A percentile compares a stretch with the other conserved stretches of the same genome.
These are phyloP conservation scores for Talaromyces marneffei DNA, from an alignment of 2,329 filamentous ascomycete genomes.

Conservation along the genomic window DNA sequence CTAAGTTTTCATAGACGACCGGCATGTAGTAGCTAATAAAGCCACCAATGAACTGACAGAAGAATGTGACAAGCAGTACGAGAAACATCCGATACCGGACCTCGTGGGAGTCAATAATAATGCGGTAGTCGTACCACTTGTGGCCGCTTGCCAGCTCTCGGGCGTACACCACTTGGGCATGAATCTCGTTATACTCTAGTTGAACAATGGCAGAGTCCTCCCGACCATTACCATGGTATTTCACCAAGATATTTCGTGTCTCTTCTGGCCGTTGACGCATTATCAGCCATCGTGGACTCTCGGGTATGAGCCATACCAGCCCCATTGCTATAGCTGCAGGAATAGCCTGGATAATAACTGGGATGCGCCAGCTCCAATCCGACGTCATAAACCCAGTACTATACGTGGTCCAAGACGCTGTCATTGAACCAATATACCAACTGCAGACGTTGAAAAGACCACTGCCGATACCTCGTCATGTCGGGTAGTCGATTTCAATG, in stretches of 20 bases:
- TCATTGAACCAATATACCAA: constrained; percentile 16
- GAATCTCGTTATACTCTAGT: constrained; percentile 19
- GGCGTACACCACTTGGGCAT: neutral
- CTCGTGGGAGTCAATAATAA: neutral
- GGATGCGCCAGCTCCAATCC: constrained; percentile 51
- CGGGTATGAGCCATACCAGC: neutral
- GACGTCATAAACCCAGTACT: constrained; percentile 21
- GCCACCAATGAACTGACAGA: constrained; percentile 2
- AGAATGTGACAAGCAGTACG: neutral
- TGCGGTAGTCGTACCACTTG: constrained; percentile 45
- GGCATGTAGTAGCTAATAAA: constrained; percentile 7
- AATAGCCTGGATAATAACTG: constrained; percentile 22
- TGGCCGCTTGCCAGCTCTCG: constrained; percentile 17
- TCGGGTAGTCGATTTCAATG: constrained; percentile 27
- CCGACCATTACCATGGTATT: constrained; percentile 53
- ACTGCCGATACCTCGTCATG: constrained; percentile 24
- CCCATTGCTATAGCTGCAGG: neutral
- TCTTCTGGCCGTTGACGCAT: constrained; percentile 48
- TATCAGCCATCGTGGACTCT: constrained; percentile 11
- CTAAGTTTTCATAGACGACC: constrained; percentile 1
- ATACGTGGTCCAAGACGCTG: constrained; percentile 19
- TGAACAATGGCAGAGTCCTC: constrained; percentile 17
- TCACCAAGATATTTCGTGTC: constrained; percentile 52
- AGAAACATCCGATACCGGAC: constrained; percentile 6
- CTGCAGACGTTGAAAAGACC: constrained; percentile 26